Base-by-base conservation (phyloP, 495 filamentous ascomycete genomes). In the Daldinia decipiens region DNA sequence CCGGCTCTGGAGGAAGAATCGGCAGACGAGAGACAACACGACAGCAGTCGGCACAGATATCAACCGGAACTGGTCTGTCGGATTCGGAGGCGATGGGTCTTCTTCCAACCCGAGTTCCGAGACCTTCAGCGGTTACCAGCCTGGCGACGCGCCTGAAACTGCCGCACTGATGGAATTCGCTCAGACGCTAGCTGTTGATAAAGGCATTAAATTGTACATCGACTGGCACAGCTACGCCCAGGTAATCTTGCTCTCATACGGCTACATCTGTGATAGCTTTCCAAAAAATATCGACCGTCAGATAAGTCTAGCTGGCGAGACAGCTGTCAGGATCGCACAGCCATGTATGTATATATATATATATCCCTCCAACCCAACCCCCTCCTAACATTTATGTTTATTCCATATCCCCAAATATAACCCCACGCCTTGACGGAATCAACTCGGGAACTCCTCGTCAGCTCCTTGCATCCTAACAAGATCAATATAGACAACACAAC, bases 1-100 rank as follows among this genome's bases (percentile, higher is more conserved):
- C 65, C 83, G 88, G 7, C 78, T 90, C 31, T 90, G 88, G 88
- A 83, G 88, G 71, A 90, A 90, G 77, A 90, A 90, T 80, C 81
- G 88, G 0, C 85, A 87, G 47, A 73, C 76, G 4, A 78, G 75
- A 39, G 65, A 77, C 1, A 79, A 79, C 56, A 76, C 73, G 45
- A 75, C 79, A 15, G 89, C 85, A 72, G 51, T 89, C 27, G 88
- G 88, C 21, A 81, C 78, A 13, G 88, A 90, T 72, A 85, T 89
- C 75, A 90, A 90, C 79, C 84, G 88, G 58, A 90, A 90, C 81
- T 90, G 88, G 86, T 76, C 84, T 11, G 75, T 74, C 0, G 76
- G 83, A 5, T 73, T 79, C 43, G 84, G 82, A 47, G 82, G 82
- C 13, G 80, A 47, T 19, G 85, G 85, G 3, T 76, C 87, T 11